Evolutionary conservation across 2,329 filamentous ascomycete genomes (phyloP), one percentile per base, ranked within the genome.

Genomic region (Botrytis cinerea): DNA sequence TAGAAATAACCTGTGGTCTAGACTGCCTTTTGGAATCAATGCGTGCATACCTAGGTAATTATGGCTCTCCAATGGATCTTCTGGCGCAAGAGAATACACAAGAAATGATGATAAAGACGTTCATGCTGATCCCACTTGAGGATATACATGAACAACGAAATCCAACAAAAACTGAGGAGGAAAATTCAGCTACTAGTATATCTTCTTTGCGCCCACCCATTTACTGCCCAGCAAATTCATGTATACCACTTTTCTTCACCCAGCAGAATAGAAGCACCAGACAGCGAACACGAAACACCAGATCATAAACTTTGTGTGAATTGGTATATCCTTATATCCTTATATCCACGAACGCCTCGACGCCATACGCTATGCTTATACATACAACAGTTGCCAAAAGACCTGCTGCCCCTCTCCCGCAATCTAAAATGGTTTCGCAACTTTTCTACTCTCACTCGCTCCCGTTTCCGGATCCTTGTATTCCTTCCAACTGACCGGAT

Each of bases 401-500:
- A 25, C n/a, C 48, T 43, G 14, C 32, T 38, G 38, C 66, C 25
- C 35, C 1, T 16, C 38, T 6, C 16, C 38, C 66, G 32, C 28
- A 14, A 68, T 51, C 54, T 74, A 96, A 80, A 93, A 93, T 40
- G 96, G 96, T 84, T 97, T 96, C 32, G 96, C 96, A 74, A 98
- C 96, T 86, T 99, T 99, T 82, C 96, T 90, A 77, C 84, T 84
- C 87, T 98, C 96, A 77, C 86, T 90, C 63, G 86, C 80, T 4
- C 94, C 94, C 10, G 92, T 97, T 80, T 92, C 89, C 0, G 91
- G 90, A 84, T 98, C 95, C 80, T 89, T 88, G 84, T 97, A 97
- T 84, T 98, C 95, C 84, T 92, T 97, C 96, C 96, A 99, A 83
- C 91, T 97, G 72, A 97, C 88, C 2, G 96, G 95, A 79, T 92